Conservation (phyloP, 2,329 filamentous ascomycete genomes). For the Sclerotinia subarctica region DNA sequence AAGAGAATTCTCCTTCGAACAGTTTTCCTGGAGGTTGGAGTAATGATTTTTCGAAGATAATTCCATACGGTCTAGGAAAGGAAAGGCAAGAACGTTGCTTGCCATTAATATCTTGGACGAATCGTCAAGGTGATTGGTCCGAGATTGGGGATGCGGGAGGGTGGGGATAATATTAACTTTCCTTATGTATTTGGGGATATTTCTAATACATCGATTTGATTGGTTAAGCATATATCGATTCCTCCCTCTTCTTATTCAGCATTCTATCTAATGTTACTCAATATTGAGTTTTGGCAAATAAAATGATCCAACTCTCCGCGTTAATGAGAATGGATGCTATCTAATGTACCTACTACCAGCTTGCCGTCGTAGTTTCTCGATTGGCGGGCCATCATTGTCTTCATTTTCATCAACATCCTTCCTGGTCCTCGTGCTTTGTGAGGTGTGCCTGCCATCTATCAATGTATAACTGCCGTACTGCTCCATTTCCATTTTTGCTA, state of each 20-base stretch:
- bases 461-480: background rate
- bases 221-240: background rate
- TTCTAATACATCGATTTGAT: background rate
- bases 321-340: background rate
- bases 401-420: constrained; percentile 5
- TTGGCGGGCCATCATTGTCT: constrained; percentile 6
- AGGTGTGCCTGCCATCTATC: background rate
- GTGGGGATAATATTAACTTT: background rate
- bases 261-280: background rate
- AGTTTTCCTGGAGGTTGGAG: background rate
- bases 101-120: background rate
- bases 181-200: background rate
- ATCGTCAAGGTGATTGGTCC: background rate
- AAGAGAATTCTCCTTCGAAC: background rate
- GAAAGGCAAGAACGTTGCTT: background rate
- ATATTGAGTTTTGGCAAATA: background rate
- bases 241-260: background rate
- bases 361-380: background rate
- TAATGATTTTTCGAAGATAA: background rate
- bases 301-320: background rate
- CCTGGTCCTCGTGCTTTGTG: background rate
- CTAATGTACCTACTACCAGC: background rate
- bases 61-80: background rate
- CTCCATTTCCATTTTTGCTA: constrained; percentile 7
- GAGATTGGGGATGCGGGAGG: background rate